Percentiles rank a stretch among this genome's conserved stretches.
Evolutionary conservation across 306 rosid genomes (phyloP).

Genomic region (Carpinus viminea): DNA sequence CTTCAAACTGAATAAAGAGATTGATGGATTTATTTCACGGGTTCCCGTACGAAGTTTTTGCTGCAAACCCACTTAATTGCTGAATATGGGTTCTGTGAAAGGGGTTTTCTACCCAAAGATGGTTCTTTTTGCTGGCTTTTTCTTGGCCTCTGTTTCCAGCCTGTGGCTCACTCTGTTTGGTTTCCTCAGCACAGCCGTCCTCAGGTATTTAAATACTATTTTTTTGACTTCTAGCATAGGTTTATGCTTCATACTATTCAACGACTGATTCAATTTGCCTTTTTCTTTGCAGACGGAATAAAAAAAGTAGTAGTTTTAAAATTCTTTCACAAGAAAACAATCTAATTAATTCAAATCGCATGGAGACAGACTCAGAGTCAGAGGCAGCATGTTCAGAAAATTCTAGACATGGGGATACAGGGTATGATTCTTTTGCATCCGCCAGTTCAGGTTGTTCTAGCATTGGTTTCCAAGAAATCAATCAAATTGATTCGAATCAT

Average conservation of each 20-base stretch:
- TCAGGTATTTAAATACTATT: constrained; percentile 46
- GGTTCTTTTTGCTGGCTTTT: constrained; percentile 31
- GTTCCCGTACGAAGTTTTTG: not conserved
- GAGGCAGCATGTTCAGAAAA: constrained; percentile 8
- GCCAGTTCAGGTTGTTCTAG: constrained; percentile 6
- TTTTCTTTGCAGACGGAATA: constrained; percentile 36
- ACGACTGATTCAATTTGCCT: not conserved
- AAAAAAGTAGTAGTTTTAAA: constrained; percentile 18
- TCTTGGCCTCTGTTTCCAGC: constrained; percentile 46
- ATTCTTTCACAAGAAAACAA: constrained; percentile 17
- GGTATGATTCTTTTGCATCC: constrained; percentile 1
- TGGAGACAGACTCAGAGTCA: constrained; percentile 13
- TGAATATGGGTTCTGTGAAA: constrained; percentile 41
- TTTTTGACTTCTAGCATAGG: not conserved
- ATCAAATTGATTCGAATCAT: constrained; percentile 26
- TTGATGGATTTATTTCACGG: constrained; percentile 31
- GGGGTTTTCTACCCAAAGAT: constrained; percentile 33
- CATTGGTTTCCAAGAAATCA: constrained; percentile 12
- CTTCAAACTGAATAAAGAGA: constrained; percentile 53
- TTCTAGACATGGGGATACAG: constrained; percentile 20
- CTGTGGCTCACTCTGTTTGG: constrained; percentile 50
- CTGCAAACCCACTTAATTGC: constrained; percentile 27
- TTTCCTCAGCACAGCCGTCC: constrained; percentile 37
- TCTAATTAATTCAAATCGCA: constrained; percentile 23
- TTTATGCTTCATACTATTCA: not conserved